Conservation (phyloP, 1,139 yeast species). For the Geotrichum cucujoidarum region DNA sequence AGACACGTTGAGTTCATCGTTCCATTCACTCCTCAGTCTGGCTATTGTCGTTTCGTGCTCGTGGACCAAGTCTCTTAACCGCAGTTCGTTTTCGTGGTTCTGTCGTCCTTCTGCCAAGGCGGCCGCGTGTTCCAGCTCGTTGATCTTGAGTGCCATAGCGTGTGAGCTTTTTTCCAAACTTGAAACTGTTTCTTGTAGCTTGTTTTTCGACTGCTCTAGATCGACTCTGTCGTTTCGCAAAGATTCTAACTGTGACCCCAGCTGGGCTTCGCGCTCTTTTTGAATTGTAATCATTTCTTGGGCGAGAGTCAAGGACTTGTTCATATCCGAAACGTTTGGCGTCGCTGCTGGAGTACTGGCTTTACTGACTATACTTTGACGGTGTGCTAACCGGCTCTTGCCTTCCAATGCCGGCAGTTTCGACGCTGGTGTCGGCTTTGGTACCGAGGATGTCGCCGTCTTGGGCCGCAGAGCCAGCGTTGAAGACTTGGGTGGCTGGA, state of each 20-base stretch:
- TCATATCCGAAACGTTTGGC: background rate
- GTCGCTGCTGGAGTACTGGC: no score
- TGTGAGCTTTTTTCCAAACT: conserved; percentile 33
- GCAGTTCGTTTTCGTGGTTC: conserved; percentile 35
- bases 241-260: conserved; percentile 19
- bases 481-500: background rate
- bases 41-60: conserved; percentile 24
- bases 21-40: conserved; percentile 21
- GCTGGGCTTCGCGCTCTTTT: conserved; percentile 12
- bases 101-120: conserved; percentile 30
- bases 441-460: background rate
- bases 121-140: conserved; percentile 9
- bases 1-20: conserved; percentile 8
- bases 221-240: conserved; percentile 26
- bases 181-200: conserved; percentile 35
- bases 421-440: no score
- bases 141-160: conserved; percentile 9
- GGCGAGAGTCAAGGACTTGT: conserved; percentile 11
- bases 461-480: background rate
- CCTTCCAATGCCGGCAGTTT: no score
- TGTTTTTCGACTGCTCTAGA: conserved; percentile 42
- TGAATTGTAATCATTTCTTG: conserved; percentile 15
- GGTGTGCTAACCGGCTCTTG: no score
- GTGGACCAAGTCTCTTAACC: conserved; percentile 12
- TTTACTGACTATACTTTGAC: no score